phyloP scores from a whole-genome alignment of 768 basidiomycete species.

The Kwoniella dejecticola region DNA sequence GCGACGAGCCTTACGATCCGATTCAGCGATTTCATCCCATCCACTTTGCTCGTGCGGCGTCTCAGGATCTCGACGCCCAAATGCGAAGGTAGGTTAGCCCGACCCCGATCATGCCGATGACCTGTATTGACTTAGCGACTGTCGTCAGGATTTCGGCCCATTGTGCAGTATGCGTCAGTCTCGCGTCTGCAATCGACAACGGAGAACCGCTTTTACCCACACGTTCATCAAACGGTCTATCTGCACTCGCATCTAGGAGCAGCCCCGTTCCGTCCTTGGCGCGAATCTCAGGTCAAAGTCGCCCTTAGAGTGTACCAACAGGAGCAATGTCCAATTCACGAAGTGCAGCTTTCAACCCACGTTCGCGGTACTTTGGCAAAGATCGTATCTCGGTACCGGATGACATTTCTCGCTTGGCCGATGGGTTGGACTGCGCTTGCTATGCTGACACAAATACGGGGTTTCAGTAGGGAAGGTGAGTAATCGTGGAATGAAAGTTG shows the following conservation, averaged over 20 bases:
- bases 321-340: conserved; percentile 59
- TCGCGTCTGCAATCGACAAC: conserved; percentile 58
- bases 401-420: conserved; percentile 71
- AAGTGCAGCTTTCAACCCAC: conserved; percentile 66
- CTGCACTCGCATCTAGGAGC: conserved; percentile 42
- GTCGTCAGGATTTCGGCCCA: conserved; percentile 20
- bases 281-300: conserved; percentile 7
- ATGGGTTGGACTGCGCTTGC: conserved; percentile 58
- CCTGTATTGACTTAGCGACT: not conserved
- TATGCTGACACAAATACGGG: not conserved
- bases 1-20: not conserved
- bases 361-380: conserved; percentile 72
- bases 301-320: conserved; percentile 41
- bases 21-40: not conserved
- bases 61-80: not conserved
- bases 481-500: not conserved
- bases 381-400: conserved; percentile 72
- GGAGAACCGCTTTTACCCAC: conserved; percentile 64
- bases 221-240: conserved; percentile 21
- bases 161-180: conserved; percentile 16
- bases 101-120: not conserved
- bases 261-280: conserved; percentile 47
- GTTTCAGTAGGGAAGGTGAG: conserved; percentile 11
- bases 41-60: conserved; percentile 22
- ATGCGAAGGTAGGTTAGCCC: conserved; percentile 20